phyloP scores from a whole-genome alignment of 176 grass and related monocot species.

The Musa schizocarpa region DNA sequence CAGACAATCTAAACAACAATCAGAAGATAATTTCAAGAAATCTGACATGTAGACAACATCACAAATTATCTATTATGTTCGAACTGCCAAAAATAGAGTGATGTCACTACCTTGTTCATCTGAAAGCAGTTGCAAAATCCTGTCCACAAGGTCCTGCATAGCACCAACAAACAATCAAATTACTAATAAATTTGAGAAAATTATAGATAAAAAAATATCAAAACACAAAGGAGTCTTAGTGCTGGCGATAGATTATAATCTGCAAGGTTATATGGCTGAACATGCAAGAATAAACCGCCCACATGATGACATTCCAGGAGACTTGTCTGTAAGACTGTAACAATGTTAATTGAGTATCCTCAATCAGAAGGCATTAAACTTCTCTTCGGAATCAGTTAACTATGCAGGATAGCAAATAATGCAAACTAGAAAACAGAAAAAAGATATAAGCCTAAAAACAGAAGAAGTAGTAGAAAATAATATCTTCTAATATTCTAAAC shows the following conservation, averaged over 20 bases:
- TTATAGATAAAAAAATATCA: neutral
- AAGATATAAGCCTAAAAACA: too few relatives aligned
- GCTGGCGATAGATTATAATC: neutral
- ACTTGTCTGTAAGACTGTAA: neutral
- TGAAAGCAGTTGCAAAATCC: slow-evolving; percentile 35
- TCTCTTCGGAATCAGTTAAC: neutral
- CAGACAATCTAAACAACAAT: too few relatives aligned
- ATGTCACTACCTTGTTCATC: slow-evolving; percentile 42
- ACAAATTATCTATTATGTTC: neutral
- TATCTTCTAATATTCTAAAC: too few relatives aligned
- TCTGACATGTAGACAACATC: neutral
- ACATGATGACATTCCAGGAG: neutral
- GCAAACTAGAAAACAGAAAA: too few relatives aligned
- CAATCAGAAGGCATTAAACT: neutral
- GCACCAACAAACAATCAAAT: slow-evolving; percentile 13
- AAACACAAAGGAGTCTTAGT: neutral
- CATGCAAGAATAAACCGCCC: neutral
- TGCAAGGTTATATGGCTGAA: neutral
- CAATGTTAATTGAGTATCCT: neutral
- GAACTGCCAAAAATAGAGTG: neutral
- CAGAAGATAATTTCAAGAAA: neutral
- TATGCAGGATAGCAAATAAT: neutral
- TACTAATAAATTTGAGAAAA: neutral
- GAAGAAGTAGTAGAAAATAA: too few relatives aligned
- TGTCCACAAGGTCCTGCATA: slow-evolving; percentile 61